phyloP scores from a whole-genome alignment of 495 filamentous ascomycete genomes.

The Penicillium waksmanii region DNA sequence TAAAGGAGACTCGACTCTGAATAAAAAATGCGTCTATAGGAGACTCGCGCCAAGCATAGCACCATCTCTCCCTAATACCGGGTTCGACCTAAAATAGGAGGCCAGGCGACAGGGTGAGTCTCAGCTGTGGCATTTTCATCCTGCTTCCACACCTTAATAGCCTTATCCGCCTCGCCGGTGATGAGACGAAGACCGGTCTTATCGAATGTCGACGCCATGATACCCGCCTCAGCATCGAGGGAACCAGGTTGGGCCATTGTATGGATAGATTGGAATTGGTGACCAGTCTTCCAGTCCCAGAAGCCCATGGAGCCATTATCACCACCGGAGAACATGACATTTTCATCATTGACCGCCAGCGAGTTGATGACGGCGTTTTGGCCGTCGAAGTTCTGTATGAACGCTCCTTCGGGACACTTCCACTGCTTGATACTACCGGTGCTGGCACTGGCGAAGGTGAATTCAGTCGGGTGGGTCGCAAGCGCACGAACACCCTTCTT shows the following conservation, averaged over 20 bases:
- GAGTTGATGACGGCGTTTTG: slow-evolving; percentile 97
- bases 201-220: slow-evolving; percentile 93
- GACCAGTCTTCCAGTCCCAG: no score
- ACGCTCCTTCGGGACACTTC: slow-evolving; percentile 98
- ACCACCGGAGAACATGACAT: slow-evolving; percentile 91
- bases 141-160: slow-evolving; percentile 93
- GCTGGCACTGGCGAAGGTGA: slow-evolving; percentile 92
- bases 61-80: slow-evolving; percentile 66
- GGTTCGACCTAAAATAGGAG: slow-evolving; percentile 74
- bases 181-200: slow-evolving; percentile 85
- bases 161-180: slow-evolving; percentile 95
- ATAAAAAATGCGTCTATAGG: no score
- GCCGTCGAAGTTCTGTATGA: slow-evolving; percentile 99
- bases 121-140: slow-evolving; percentile 90
- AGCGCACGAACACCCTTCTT: slow-evolving; percentile 95
- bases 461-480: slow-evolving; percentile 86
- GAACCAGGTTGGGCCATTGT: slow-evolving; percentile 92
- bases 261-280: slow-evolving; percentile 84
- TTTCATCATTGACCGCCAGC: slow-evolving; percentile 87
- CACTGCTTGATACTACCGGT: slow-evolving; percentile 97
- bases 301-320: slow-evolving; percentile 97
- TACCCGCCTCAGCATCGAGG: slow-evolving; percentile 89
- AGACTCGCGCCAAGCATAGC: no score
- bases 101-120: slow-evolving; percentile 92
- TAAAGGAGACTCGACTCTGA: no score